Percentiles rank a stretch among this genome's conserved stretches.
phyloP scores from a whole-genome alignment of 163 green algal species.

The Chloroidium sp. region DNA sequence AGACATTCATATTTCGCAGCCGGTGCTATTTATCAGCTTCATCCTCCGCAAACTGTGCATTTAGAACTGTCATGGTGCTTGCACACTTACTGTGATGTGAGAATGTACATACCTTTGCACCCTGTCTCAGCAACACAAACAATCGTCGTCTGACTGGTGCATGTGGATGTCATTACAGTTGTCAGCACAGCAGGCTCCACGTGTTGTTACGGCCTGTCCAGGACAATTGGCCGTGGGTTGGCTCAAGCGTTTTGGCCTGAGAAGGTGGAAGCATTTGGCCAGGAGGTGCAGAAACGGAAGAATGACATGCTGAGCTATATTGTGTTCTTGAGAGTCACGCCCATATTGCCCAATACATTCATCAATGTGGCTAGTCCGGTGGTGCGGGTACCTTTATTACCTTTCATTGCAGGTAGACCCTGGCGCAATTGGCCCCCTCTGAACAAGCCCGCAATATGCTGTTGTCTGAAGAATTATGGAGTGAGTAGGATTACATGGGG shows the following conservation, averaged over 20 bases:
- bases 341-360: conserved; percentile 65
- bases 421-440: background rate
- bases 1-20: too few relatives aligned
- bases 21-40: background rate
- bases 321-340: conserved; percentile 65
- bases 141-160: background rate
- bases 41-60: background rate
- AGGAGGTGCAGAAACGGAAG: conserved; percentile 39
- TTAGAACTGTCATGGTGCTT: background rate
- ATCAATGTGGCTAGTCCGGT: conserved; percentile 71
- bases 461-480: background rate
- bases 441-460: background rate
- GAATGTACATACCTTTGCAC: background rate
- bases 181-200: conserved; percentile 38
- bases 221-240: conserved; percentile 26
- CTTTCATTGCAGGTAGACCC: conserved; percentile 39
- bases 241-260: conserved; percentile 36
- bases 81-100: too few relatives aligned
- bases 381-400: conserved; percentile 47
- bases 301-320: conserved; percentile 63
- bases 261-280: conserved; percentile 21
- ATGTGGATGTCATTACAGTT: conserved; percentile 9
- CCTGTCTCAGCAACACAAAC: background rate
- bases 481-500: too few relatives aligned
- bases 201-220: conserved; percentile 35